phyloP scores from a whole-genome alignment of 179 eudicot genomes.

The Beta corolliflora region DNA sequence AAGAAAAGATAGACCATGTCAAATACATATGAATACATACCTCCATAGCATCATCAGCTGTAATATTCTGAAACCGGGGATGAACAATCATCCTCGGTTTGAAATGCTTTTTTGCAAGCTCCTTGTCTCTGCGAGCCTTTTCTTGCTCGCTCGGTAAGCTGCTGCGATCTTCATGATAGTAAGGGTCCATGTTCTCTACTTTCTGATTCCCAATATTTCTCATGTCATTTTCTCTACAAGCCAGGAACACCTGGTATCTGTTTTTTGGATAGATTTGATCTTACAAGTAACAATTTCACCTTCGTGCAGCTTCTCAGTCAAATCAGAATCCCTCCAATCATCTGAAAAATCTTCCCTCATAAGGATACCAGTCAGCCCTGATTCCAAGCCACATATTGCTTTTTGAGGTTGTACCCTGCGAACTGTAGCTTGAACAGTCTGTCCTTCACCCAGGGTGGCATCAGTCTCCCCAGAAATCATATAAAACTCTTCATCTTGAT shows the following conservation, averaged over 20 bases:
- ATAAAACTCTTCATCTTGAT: slow-evolving; percentile 77
- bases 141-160: slow-evolving; percentile 58
- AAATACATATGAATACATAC: slow-evolving; percentile 39
- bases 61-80: slow-evolving; percentile 88
- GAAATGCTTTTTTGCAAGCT: slow-evolving; percentile 87
- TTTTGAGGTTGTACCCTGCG: slow-evolving; percentile 76
- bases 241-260: slow-evolving; percentile 74
- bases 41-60: slow-evolving; percentile 96
- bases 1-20: background rate
- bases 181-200: slow-evolving; percentile 56
- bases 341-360: slow-evolving; percentile 76
- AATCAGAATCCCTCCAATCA: slow-evolving; percentile 78
- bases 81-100: slow-evolving; percentile 94
- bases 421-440: slow-evolving; percentile 85
- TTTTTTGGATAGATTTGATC: slow-evolving; percentile 61
- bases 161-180: slow-evolving; percentile 78
- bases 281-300: slow-evolving; percentile 87
- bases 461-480: slow-evolving; percentile 95
- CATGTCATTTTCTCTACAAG: slow-evolving; percentile 76
- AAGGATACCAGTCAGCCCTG: slow-evolving; percentile 84
- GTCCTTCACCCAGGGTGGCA: slow-evolving; percentile 84
- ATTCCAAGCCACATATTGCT: slow-evolving; percentile 82
- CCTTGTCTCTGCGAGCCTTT: slow-evolving; percentile 76
- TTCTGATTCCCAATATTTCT: slow-evolving; percentile 55
- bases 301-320: slow-evolving; percentile 85